A percentile compares a stretch with the other conserved stretches of the same genome.
phyloP scores from a whole-genome alignment of 2,329 filamentous ascomycete genomes.

The Ophiostoma ips region DNA sequence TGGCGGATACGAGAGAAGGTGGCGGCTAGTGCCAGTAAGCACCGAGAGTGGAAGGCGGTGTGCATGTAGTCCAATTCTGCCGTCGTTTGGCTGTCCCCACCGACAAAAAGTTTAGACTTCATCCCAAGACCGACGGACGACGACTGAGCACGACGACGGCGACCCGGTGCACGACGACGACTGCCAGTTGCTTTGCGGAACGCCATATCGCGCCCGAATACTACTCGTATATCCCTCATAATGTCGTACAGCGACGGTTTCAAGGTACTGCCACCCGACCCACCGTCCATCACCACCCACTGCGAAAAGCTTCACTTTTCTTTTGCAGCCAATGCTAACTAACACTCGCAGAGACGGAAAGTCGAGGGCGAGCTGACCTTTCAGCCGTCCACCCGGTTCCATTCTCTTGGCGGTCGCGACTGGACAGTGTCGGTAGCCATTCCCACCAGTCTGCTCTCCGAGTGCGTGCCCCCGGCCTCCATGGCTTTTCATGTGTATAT shows the following conservation, averaged over 20 bases:
- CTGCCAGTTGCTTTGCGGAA: not conserved
- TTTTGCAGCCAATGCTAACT: not conserved
- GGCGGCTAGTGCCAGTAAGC: not conserved
- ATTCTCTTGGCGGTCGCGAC: conserved; percentile 46
- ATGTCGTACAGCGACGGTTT: conserved; percentile 15
- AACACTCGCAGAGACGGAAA: conserved; percentile 33
- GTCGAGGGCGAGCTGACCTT: conserved; percentile 31
- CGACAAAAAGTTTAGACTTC: conserved; percentile 10
- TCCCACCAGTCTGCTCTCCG: conserved; percentile 62
- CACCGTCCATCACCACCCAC: not conserved
- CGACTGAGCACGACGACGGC: not conserved
- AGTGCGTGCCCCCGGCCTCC: conserved; percentile 33
- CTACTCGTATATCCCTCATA: no score
- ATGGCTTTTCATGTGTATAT: no score
- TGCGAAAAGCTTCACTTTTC: not conserved
- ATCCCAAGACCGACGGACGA: not conserved
- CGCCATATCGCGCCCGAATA: no score
- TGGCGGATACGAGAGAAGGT: not conserved
- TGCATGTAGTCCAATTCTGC: conserved; percentile 13
- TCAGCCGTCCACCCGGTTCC: conserved; percentile 56
- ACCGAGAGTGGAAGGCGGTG: conserved; percentile 16
- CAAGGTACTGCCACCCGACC: conserved; percentile 8
- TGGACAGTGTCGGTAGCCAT: conserved; percentile 69
- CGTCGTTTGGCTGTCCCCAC: conserved; percentile 8
- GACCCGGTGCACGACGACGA: not conserved